Conservation (phyloP, 2,329 filamentous ascomycete genomes). For the Calonectria leucothoes region DNA sequence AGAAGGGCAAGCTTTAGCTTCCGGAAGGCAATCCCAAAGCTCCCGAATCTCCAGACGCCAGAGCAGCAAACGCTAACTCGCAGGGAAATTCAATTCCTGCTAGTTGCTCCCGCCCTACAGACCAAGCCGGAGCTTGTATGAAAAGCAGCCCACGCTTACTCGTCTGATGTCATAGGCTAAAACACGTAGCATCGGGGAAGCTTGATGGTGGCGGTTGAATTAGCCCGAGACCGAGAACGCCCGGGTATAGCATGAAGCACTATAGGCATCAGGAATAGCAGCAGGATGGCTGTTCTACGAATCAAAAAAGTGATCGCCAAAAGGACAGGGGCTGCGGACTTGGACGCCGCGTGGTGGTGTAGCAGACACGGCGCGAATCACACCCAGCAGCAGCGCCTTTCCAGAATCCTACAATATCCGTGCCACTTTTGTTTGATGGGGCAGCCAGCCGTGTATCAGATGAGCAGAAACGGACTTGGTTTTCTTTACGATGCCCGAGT, state of each 20-base stretch:
- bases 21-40: not conserved
- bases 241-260: not conserved
- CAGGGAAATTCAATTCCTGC: not conserved
- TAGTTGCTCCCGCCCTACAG: not conserved
- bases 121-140: not conserved
- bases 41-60: not conserved
- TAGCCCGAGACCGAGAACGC: not conserved
- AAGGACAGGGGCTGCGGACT: not conserved
- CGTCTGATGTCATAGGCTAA: not conserved
- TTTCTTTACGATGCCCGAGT: not conserved
- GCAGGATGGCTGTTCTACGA: not conserved
- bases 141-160: not conserved
- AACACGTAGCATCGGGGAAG: not conserved
- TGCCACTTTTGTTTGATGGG: not conserved
- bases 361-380: not conserved
- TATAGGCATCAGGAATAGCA: not conserved
- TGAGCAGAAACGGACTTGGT: not conserved
- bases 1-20: not conserved
- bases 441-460: constrained; percentile 6
- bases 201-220: not conserved
- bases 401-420: not conserved
- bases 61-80: not conserved
- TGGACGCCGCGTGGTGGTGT: constrained; percentile 4
- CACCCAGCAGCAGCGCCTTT: not conserved
- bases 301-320: not conserved